These are phyloP conservation scores for Coemansia umbellata DNA, from an alignment of 192 early-diverging fungal species.

Conservation along the genomic window DNA sequence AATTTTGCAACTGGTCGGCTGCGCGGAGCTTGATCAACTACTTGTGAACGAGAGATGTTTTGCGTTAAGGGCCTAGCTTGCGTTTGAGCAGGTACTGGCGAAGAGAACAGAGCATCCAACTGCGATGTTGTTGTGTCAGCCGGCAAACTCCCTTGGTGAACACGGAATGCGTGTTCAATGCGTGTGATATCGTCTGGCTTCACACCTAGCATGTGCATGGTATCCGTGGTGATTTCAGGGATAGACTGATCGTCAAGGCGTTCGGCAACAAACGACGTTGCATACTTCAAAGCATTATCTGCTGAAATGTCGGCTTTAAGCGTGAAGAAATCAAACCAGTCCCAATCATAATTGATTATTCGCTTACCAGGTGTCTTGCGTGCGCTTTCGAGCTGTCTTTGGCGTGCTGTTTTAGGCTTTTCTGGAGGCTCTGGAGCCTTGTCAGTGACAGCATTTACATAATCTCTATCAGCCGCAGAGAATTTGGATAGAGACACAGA, in stretches of 20 bases:
- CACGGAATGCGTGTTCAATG: constrained; percentile 58
- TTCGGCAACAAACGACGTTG: constrained; percentile 80
- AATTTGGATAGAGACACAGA: constrained; percentile 89
- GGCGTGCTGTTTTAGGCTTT: constrained; percentile 38
- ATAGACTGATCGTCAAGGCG: constrained; percentile 80
- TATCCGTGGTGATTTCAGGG: constrained; percentile 68
- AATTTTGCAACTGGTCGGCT: background rate
- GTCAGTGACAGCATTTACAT: constrained; percentile 26
- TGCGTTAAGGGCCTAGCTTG: background rate
- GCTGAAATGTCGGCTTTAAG: constrained; percentile 69
- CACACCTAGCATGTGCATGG: constrained; percentile 74
- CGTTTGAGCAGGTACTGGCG: constrained; percentile 8
- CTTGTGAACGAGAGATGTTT: background rate
- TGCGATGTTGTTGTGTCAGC: background rate
- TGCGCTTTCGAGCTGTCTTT: constrained; percentile 45
- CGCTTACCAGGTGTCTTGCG: constrained; percentile 36
- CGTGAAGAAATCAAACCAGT: constrained; percentile 92
- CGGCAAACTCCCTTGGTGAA: constrained; percentile 39
- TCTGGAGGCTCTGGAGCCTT: constrained; percentile 8
- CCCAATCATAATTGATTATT: constrained; percentile 68
- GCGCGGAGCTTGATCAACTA: background rate
- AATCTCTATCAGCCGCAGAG: constrained; percentile 46
- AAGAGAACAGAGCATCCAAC: background rate
- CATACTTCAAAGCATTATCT: constrained; percentile 75
- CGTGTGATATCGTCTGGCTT: constrained; percentile 81